These are phyloP conservation scores for Mortierella antarctica DNA, from an alignment of 192 early-diverging fungal species.

Conservation along the genomic window DNA sequence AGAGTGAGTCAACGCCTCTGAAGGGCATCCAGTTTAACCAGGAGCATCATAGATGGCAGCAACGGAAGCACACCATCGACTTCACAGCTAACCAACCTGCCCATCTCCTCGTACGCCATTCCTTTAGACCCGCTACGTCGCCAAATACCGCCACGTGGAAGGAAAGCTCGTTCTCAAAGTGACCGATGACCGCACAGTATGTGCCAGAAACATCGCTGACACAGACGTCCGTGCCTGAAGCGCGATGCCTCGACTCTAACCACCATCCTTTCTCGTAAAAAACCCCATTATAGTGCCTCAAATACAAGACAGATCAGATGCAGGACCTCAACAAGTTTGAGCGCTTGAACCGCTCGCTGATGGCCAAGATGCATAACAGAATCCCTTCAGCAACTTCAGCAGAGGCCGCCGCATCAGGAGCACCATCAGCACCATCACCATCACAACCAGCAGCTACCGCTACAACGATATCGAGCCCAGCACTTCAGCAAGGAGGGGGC, in stretches of 20 bases:
- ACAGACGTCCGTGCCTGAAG: background rate
- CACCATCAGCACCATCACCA: constrained; percentile 23
- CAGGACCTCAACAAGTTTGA: constrained; percentile 81
- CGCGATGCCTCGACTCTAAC: background rate
- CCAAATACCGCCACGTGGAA: constrained; percentile 73
- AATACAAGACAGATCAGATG: constrained; percentile 75
- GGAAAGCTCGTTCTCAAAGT: constrained; percentile 80
- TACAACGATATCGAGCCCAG: constrained; percentile 44
- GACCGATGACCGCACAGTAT: constrained; percentile 75
- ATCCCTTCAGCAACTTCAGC: constrained; percentile 22
- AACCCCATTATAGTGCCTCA: constrained; percentile 54
- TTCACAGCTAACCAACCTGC: background rate
- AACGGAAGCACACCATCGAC: background rate
- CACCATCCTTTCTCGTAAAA: background rate
- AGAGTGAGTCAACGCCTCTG: constrained; percentile 53
- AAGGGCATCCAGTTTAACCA: background rate
- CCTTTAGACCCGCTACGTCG: constrained; percentile 73
- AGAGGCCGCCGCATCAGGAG: constrained; percentile 14
- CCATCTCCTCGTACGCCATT: background rate
- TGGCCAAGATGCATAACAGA: constrained; percentile 77
- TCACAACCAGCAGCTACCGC: constrained; percentile 16
- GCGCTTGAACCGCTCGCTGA: constrained; percentile 69
- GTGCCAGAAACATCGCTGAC: constrained; percentile 10
- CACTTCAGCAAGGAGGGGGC: constrained; percentile 45
- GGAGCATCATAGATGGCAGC: background rate